Conservation (phyloP, 78 protist species). For the Polysphondylium violaceum region DNA sequence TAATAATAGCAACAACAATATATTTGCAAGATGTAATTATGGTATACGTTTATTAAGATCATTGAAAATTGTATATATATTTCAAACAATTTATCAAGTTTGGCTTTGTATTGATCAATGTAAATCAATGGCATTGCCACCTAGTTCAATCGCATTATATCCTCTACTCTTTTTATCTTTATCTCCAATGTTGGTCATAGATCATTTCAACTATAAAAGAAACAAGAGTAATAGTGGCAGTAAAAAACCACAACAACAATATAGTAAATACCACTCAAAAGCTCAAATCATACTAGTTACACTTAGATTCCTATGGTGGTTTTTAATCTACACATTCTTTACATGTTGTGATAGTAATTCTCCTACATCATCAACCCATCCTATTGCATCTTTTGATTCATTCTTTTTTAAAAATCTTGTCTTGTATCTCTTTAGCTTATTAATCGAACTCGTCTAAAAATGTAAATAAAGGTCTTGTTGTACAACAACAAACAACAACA, state of each 20-base stretch:
- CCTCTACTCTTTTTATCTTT: constrained; percentile 43
- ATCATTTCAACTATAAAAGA: neutral
- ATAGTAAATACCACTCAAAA: neutral
- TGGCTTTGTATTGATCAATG: constrained; percentile 63
- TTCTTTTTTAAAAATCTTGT: too few relatives aligned
- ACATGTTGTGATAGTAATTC: too few relatives aligned
- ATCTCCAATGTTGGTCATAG: constrained; percentile 2
- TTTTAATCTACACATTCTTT: too few relatives aligned
- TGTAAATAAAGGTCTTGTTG: too few relatives aligned
- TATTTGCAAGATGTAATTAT: neutral
- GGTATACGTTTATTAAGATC: neutral
- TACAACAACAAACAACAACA: too few relatives aligned
- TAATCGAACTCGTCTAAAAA: too few relatives aligned
- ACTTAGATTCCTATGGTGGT: too few relatives aligned
- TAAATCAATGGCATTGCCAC: neutral
- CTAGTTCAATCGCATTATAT: neutral
- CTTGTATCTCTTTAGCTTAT: too few relatives aligned
- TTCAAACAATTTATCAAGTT: constrained; percentile 30
- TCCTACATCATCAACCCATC: too few relatives aligned
- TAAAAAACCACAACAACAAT: neutral
- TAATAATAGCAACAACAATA: neutral
- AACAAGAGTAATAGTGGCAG: neutral
- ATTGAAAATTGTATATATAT: neutral
- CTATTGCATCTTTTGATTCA: too few relatives aligned
- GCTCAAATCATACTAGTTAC: neutral